Evolutionary conservation across 371 early-diverging fungal genomes (phyloP), one percentile per base, ranked within the genome.

Genomic region (Rhizopus delemar): DNA sequence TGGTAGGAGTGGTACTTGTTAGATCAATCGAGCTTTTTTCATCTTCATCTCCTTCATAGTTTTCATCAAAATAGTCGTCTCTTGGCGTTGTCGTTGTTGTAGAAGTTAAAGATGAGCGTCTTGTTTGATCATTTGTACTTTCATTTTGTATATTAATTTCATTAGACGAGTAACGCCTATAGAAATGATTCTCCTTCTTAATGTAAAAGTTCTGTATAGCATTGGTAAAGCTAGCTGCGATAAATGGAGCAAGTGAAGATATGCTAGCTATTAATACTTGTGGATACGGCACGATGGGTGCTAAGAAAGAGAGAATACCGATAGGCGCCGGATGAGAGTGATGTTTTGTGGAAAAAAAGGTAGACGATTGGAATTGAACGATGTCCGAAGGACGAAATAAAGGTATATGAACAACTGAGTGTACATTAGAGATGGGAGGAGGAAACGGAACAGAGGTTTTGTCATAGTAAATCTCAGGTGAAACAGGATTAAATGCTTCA

Each of bases 281-380:
- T 5, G 87, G 85, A 57, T 82, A 86, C n/a, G 87, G 87, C 32
- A 84, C 78, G 35, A 83, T 74, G 8, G 80, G 80, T 2, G 85
- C 80, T 4, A 86, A 69, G 35, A 86, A 78, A 1, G 87, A 86
- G 5, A 86, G 54, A 39, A 86, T 84, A 4, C 81, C 87, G 11
- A 85, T 73, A 1, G 87, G 85, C 49, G 81, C 69, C 11, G 78
- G 78, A 5, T 71, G 61, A 32, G n/a, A 49, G 39, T 29, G 15
- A 41, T 52, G 35, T 28, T 43, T 51, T 35, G 41, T 8, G 8
- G 55, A 12, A 41, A 57, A 36, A 32, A 5, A 36, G 2, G 36
- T 11, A 15, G n/a, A 43, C 0, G 43, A 13, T 43, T 32, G 41
- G 11, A 36, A 31, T 8, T 63, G 52, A 35, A 59, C 51, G 9